Base-by-base conservation (phyloP, 2,329 filamentous ascomycete species). In the Pyrenophora graminea region DNA sequence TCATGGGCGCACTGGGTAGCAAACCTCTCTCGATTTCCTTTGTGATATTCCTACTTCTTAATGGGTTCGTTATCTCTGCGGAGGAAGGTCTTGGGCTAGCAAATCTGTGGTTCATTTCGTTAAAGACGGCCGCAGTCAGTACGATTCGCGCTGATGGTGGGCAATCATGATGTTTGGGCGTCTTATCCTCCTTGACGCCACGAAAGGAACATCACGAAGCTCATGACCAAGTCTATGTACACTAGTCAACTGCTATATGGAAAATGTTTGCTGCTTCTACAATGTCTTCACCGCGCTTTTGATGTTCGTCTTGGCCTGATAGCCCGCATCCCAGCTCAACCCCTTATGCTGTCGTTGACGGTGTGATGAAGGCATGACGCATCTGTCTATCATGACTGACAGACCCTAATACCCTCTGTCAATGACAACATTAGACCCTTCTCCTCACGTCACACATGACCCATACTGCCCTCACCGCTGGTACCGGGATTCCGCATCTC, bases 231-330 rank as follows among this genome's bases (percentile, higher is more conserved):
- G 59, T 59, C 56, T 59, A 63, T 58, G 70, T 73, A 72, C 56
- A 72, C 66, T 72, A 72, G 67, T 67, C 60, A 61, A 65, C 61
- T 67, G 64, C 64, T 62, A 64, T 69, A 71, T 69, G 62, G 64
- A 61, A 66, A 64, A 49, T 48, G 17, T 60, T 59, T 61, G 53
- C 58, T 65, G 57, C 43, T 53, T 57, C 25, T 31, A 38, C 17
- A 6, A 25, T 21, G 19, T 17, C 13, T 39, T 19, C 8, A 17
- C 41, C 13, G 31, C 45, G 39, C 23, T 42, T 21, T 10, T 37
- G 15, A 30, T 41, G 30, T 37, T 39, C 36, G 34, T 39, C 27
- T 21, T 8, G 42, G 42, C 30, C 15, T 15, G 15, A 1, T 65
- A 62, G 47, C 48, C 56, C 43, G 46, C 23, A 50, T 61, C 59